Evolutionary conservation across 2,329 filamentous ascomycete species (phyloP).

Genomic region (Botrytis paeoniae): DNA sequence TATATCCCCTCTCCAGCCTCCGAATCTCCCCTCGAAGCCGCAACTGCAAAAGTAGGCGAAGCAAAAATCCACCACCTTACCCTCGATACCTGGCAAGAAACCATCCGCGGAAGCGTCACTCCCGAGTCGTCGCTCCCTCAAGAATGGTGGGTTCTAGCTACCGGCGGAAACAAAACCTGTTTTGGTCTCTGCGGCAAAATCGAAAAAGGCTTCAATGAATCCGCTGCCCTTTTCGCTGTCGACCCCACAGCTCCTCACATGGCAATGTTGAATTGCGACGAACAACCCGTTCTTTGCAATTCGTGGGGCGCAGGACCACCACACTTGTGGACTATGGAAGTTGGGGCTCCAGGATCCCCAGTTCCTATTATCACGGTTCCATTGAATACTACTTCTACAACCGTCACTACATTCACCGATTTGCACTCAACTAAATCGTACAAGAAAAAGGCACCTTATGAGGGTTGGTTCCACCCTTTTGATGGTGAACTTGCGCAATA

Average conservation of each 20-base stretch:
- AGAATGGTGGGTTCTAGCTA: conserved; percentile 74
- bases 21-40: conserved; percentile 41
- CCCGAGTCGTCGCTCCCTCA: conserved; percentile 57
- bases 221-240: conserved; percentile 60
- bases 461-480: conserved; percentile 74
- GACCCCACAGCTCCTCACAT: conserved; percentile 63
- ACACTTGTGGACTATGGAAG: conserved; percentile 63
- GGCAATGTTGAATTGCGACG: conserved; percentile 70
- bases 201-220: conserved; percentile 65
- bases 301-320: conserved; percentile 65
- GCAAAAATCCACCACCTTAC: conserved; percentile 57
- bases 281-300: conserved; percentile 72
- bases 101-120: conserved; percentile 60
- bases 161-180: conserved; percentile 75
- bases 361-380: conserved; percentile 63
- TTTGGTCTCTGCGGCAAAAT: conserved; percentile 60
- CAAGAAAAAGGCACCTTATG: conserved; percentile 47
- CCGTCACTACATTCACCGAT: conserved; percentile 59
- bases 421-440: conserved; percentile 55
- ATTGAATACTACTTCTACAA: conserved; percentile 68
- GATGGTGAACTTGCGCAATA: conserved; percentile 64
- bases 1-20: conserved; percentile 49
- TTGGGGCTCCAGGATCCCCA: conserved; percentile 62
- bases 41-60: conserved; percentile 50
- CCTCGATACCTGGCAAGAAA: conserved; percentile 68